Evolutionary conservation across 805 yeast species (phyloP).

Genomic region (Ogataea allantospora): DNA sequence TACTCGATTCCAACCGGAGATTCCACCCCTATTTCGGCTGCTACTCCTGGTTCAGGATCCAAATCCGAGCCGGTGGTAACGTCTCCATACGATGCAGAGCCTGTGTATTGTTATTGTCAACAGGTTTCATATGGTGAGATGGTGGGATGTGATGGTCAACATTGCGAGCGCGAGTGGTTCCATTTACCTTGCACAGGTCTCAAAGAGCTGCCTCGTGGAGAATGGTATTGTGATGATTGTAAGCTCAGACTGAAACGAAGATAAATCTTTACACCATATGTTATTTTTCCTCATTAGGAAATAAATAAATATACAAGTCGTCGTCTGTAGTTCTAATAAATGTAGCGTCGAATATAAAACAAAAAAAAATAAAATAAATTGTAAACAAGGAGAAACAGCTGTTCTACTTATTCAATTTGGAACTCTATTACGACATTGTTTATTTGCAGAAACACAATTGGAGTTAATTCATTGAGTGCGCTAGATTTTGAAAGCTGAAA

Average conservation of each 20-base stretch:
- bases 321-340: constrained; percentile 13
- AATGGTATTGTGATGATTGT: constrained; percentile 79
- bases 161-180: constrained; percentile 92
- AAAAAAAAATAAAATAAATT: constrained; percentile 6
- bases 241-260: constrained; percentile 22
- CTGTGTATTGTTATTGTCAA: constrained; percentile 92
- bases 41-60: constrained; percentile 11
- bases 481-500: not conserved
- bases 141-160: constrained; percentile 98
- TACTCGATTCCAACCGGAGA: constrained; percentile 5
- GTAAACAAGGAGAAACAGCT: constrained; percentile 5
- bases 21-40: constrained; percentile 7
- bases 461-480: not conserved
- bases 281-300: constrained; percentile 6
- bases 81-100: constrained; percentile 47
- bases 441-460: constrained; percentile 2
- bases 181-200: constrained; percentile 91
- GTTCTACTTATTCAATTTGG: not conserved
- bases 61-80: constrained; percentile 13
- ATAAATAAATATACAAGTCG: constrained; percentile 20
- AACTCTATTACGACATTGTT: constrained; percentile 1
- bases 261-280: constrained; percentile 4
- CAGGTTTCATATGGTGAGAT: constrained; percentile 97
- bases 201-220: constrained; percentile 80
- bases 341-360: constrained; percentile 12